Base-by-base conservation (phyloP, 805 yeast species). In the Ogataea ramenticola region DNA sequence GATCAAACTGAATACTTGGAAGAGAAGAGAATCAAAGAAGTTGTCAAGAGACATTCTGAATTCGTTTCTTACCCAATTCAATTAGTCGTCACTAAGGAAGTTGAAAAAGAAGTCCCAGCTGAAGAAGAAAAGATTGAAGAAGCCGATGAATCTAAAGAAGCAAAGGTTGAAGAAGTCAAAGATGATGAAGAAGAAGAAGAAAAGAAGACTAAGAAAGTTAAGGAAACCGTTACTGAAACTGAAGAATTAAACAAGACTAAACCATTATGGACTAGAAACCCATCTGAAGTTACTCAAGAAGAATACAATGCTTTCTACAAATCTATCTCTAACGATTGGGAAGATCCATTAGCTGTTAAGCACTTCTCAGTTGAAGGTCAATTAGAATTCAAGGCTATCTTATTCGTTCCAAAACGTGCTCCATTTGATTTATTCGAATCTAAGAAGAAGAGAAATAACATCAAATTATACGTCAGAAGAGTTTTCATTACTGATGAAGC, bases 301-400 rank as follows among this genome's bases (percentile, higher is more conserved):
- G 99, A 93, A 75, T 93, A 93, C 80, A 91, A 93, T 63, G 95
- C 98, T 48, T 93, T 93, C 86, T 93, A 93, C 86, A 93, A 93
- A 79, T 89, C 98, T 42, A 93, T 93, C 65, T 90, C 99, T 46
- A 93, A 93, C 74, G 99, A 93, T 74, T 93, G 99, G 99, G 99
- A 93, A 77, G 99, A 93, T 68, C 99, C 96, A 73, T 81, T 93
- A 67, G 97, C 97, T 56, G 98, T 93, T 57, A 93, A 93, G 81
- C 99, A 93, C 76, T 93, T 93, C 80, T 87, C 96, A 42, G 99
- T 93, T 64, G 99, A 93, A 78, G 99, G 99, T 79, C 99, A 93
- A 79, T 81, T 93, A 62, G 99, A 93, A 78, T 93, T 93, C 82
- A 90, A 84, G 77, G 98, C 99, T 53, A 93, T 93, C 65, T 77